phyloP scores from a whole-genome alignment of 2,329 filamentous ascomycete genomes.

The Ophiosphaerella narmari region DNA sequence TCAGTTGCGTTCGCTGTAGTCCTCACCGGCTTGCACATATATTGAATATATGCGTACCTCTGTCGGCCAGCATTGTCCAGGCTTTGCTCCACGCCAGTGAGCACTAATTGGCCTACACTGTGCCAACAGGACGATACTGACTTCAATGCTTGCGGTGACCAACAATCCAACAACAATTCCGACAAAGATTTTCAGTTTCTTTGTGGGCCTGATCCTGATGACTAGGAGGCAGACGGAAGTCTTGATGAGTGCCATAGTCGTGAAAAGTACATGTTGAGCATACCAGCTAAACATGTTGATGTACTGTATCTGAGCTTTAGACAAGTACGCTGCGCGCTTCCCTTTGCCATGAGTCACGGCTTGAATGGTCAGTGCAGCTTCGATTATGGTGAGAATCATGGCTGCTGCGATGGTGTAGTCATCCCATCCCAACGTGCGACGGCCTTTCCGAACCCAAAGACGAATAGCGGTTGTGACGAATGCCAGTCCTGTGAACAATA shows the following conservation, averaged over 20 bases:
- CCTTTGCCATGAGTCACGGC: constrained; percentile 47
- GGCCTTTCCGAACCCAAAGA: too few relatives aligned
- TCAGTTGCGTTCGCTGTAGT: too few relatives aligned
- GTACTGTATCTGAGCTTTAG: constrained; percentile 35
- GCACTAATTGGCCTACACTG: constrained; percentile 28
- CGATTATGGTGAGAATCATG: constrained; percentile 35
- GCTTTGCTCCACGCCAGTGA: constrained; percentile 22
- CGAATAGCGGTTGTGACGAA: too few relatives aligned
- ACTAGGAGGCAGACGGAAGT: constrained; percentile 51
- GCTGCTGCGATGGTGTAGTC: constrained; percentile 45
- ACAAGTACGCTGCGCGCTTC: constrained; percentile 45
- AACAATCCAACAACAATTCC: constrained; percentile 3
- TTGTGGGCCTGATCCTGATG: constrained; percentile 49
- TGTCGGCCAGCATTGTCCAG: constrained; percentile 27
- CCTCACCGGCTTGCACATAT: constrained; percentile 32
- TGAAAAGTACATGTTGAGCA: constrained; percentile 50
- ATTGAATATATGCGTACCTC: constrained; percentile 34
- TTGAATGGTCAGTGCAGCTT: constrained; percentile 42
- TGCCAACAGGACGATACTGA: constrained; percentile 28
- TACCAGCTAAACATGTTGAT: constrained; percentile 49
- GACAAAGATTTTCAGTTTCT: constrained; percentile 25
- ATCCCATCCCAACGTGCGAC: constrained; percentile 14
- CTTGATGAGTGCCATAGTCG: constrained; percentile 49
- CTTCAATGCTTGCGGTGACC: constrained; percentile 23
- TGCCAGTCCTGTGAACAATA: too few relatives aligned